Percentiles rank a stretch among this genome's conserved stretches.
Conservation (phyloP, 2,329 filamentous ascomycete species). For the Hypoxylon sp. region DNA sequence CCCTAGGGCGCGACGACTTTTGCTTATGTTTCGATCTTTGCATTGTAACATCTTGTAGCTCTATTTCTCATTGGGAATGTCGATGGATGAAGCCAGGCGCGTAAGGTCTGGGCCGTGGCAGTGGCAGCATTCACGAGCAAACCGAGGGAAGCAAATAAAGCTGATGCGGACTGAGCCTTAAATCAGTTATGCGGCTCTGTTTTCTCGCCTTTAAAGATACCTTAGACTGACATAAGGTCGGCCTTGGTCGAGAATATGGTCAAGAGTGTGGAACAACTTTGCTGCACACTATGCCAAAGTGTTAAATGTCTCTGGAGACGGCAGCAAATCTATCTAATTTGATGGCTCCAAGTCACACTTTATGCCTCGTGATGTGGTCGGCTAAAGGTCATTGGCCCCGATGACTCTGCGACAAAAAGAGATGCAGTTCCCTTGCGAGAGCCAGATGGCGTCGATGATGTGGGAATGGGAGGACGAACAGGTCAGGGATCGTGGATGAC, state of each 20-base stretch:
- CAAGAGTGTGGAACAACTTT: constrained; percentile 39
- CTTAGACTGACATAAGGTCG: constrained; percentile 36
- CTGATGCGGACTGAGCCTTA: constrained; percentile 48
- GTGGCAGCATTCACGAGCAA: constrained; percentile 45
- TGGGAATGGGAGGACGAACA: constrained; percentile 40
- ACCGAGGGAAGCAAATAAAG: constrained; percentile 35
- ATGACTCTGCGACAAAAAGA: constrained; percentile 39
- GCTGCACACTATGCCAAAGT: constrained; percentile 43
- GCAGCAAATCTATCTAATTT: constrained; percentile 46
- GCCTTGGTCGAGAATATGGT: constrained; percentile 33
- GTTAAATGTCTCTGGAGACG: constrained; percentile 33
- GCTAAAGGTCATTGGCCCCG: constrained; percentile 44
- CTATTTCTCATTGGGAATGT: constrained; percentile 45
- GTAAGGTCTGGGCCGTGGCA: constrained; percentile 41
- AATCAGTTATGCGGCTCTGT: constrained; percentile 52
- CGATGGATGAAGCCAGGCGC: constrained; percentile 39
- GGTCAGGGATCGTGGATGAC: constrained; percentile 41
- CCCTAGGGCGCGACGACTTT: constrained; percentile 48
- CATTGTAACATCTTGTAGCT: constrained; percentile 53
- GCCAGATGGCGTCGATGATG: constrained; percentile 40
- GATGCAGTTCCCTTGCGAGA: constrained; percentile 40
- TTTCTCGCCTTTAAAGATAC: constrained; percentile 39
- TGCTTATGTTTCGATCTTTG: constrained; percentile 48
- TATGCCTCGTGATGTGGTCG: constrained; percentile 45
- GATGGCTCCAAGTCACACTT: constrained; percentile 40